Conservation (phyloP, 108 stramenopile genomes). For the Skeletonema marinoi region DNA sequence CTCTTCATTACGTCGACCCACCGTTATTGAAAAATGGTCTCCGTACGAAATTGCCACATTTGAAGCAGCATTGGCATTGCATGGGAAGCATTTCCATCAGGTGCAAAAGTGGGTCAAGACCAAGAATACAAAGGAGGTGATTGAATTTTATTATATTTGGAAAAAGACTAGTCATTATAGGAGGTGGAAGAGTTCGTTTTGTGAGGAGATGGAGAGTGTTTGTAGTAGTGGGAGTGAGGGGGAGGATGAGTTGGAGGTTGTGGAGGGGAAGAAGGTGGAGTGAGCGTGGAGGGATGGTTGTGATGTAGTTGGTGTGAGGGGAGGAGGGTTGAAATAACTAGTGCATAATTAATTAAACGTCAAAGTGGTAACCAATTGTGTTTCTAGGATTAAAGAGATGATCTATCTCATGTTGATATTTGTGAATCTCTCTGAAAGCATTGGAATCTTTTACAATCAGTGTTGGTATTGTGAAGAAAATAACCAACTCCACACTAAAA, state of each 20-base stretch:
- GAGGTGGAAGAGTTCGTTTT: slow-evolving; percentile 75
- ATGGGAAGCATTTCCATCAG: slow-evolving; percentile 85
- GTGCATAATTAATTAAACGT: too few relatives aligned
- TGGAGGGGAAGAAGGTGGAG: not conserved
- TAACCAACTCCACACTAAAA: too few relatives aligned
- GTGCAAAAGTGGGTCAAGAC: slow-evolving; percentile 69
- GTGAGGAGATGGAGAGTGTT: slow-evolving; percentile 23
- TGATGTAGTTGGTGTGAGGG: not conserved
- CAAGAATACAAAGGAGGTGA: slow-evolving; percentile 85
- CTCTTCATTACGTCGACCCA: slow-evolving; percentile 73
- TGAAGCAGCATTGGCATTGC: slow-evolving; percentile 75
- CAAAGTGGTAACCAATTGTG: too few relatives aligned
- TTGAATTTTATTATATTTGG: slow-evolving; percentile 98
- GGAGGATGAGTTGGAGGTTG: not conserved
- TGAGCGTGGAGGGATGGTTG: not conserved
- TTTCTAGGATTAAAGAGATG: too few relatives aligned
- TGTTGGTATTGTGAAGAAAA: too few relatives aligned
- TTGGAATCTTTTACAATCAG: too few relatives aligned
- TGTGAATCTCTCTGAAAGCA: too few relatives aligned
- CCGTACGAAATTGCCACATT: slow-evolving; percentile 88
- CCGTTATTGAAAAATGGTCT: slow-evolving; percentile 86
- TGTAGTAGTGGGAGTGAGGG: slow-evolving; percentile 12
- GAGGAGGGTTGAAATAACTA: not conserved
- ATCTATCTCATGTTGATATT: too few relatives aligned
- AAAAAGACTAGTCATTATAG: slow-evolving; percentile 95